Conservation (phyloP, 1,284 basidiomycete species). For the Trametes hirsuta region DNA sequence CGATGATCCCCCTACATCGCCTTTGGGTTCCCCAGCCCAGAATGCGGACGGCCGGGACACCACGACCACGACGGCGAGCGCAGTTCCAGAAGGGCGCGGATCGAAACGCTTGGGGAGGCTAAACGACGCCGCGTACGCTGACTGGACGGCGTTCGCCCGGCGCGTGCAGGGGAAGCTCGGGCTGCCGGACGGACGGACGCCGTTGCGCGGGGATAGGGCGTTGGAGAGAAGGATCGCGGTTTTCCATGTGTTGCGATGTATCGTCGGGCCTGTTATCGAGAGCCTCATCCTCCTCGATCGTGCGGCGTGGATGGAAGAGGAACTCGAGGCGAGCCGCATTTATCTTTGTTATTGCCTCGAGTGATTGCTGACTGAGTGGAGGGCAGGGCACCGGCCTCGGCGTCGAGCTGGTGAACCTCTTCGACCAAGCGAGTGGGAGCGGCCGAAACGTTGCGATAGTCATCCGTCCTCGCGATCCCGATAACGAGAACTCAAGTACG, state of each 20-base stretch:
- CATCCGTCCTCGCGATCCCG: background rate
- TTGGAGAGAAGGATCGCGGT: constrained; percentile 38
- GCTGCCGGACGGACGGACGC: constrained; percentile 6
- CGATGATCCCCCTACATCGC: no score
- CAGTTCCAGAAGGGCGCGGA: background rate
- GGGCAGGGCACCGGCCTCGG: constrained; percentile 28
- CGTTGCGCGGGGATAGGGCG: constrained; percentile 5
- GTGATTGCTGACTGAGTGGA: background rate
- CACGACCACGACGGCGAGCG: background rate
- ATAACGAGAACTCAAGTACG: background rate
- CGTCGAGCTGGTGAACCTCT: constrained; percentile 61
- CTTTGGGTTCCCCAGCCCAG: background rate
- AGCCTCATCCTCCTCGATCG: constrained; percentile 44
- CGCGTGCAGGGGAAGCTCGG: constrained; percentile 33
- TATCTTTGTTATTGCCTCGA: background rate
- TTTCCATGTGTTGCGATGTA: constrained; percentile 44
- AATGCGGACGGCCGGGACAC: background rate
- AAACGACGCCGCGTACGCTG: constrained; percentile 37
- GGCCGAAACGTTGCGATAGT: constrained; percentile 62
- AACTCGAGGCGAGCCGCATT: constrained; percentile 26
- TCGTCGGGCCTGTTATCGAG: constrained; percentile 45
- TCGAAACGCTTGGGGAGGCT: constrained; percentile 37
- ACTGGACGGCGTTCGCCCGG: constrained; percentile 37
- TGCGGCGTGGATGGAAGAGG: constrained; percentile 38
- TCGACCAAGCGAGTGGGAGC: constrained; percentile 68